Conservation (phyloP, 805 yeast genomes). For the Peterozyma toletana region DNA sequence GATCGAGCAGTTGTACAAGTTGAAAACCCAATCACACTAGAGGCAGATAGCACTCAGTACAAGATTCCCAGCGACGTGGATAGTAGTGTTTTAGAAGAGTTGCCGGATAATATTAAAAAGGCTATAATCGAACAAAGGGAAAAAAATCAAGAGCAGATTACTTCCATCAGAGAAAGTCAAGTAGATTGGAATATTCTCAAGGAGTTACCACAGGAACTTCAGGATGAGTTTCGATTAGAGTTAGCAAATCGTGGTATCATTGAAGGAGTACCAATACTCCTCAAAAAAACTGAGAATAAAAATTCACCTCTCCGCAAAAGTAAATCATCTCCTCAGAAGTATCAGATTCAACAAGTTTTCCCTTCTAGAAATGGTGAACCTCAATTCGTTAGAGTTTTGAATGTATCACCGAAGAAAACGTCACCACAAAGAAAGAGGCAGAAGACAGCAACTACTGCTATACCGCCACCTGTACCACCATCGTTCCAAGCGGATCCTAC, state of each 20-base stretch:
- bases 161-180: conserved; percentile 10
- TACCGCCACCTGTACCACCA: neutral
- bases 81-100: conserved; percentile 16
- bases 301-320: conserved; percentile 11
- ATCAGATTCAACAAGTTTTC: conserved; percentile 15
- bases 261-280: neutral
- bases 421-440: conserved; percentile 1
- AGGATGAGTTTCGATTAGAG: conserved; percentile 51
- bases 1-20: neutral
- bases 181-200: conserved; percentile 62
- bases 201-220: conserved; percentile 59
- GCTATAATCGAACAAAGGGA: conserved; percentile 11
- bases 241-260: conserved; percentile 31
- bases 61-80: conserved; percentile 21
- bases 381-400: conserved; percentile 2
- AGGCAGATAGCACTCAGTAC: conserved; percentile 4
- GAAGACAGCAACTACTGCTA: neutral
- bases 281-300: conserved; percentile 13
- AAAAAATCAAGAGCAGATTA: conserved; percentile 10
- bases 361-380: conserved; percentile 10
- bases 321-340: conserved; percentile 9
- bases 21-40: neutral
- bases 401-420: conserved; percentile 1
- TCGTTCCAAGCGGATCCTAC: neutral
- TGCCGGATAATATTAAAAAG: conserved; percentile 14